Percentiles rank a stretch among this genome's conserved stretches.
Conservation (phyloP, 2,329 filamentous ascomycete genomes). For the Coniella vitis region DNA sequence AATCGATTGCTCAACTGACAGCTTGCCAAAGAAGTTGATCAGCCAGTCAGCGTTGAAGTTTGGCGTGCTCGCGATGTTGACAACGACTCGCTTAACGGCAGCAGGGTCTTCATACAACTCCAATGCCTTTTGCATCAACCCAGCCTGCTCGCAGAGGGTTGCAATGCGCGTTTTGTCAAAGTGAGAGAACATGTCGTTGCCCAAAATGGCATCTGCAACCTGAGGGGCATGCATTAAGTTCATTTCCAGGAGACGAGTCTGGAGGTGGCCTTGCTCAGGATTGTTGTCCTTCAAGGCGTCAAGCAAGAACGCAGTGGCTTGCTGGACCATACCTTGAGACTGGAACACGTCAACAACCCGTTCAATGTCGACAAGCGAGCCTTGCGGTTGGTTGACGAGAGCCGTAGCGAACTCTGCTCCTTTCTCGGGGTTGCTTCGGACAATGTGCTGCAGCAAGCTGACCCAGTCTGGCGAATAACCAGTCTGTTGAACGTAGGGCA, state of each 20-base stretch:
- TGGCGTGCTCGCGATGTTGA: conserved; percentile 74
- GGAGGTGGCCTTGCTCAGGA: conserved; percentile 85
- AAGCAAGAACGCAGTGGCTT: conserved; percentile 94
- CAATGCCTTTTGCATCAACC: conserved; percentile 76
- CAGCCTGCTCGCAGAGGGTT: conserved; percentile 86
- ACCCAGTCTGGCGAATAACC: conserved; percentile 96
- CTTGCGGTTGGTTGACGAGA: conserved; percentile 81
- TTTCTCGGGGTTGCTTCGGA: conserved; percentile 86
- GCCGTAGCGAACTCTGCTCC: conserved; percentile 90
- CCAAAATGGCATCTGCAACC: conserved; percentile 93
- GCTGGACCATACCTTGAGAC: conserved; percentile 94
- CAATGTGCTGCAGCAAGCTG: conserved; percentile 83
- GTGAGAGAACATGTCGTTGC: conserved; percentile 97
- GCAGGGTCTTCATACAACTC: conserved; percentile 92
- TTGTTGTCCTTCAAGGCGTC: conserved; percentile 93
- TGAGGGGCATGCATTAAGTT: conserved; percentile 94
- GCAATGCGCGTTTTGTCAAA: conserved; percentile 90
- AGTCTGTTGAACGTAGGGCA: conserved; percentile 78
- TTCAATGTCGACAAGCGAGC: conserved; percentile 83
- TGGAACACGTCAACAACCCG: conserved; percentile 97
- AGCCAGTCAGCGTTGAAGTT: conserved; percentile 90
- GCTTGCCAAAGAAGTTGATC: conserved; percentile 83
- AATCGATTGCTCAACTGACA: conserved; percentile 91
- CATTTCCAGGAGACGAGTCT: conserved; percentile 96
- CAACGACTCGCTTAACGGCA: conserved; percentile 81